These are phyloP conservation scores for Albifimbria verrucaria DNA, from an alignment of 2,329 filamentous ascomycete species.

Conservation along the genomic window DNA sequence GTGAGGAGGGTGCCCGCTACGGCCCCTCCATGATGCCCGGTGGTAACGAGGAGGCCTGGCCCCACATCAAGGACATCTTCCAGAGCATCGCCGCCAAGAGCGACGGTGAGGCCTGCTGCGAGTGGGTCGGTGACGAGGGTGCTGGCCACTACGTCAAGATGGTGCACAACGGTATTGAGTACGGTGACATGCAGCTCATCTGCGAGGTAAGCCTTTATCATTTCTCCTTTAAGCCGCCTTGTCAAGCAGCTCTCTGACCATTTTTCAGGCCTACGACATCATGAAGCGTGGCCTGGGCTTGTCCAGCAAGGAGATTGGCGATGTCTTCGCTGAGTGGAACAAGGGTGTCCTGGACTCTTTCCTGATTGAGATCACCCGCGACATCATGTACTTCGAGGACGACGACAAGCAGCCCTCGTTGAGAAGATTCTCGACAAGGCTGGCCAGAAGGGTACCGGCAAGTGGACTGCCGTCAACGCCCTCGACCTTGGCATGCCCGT, in stretches of 20 bases:
- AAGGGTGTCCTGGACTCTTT: conserved; percentile 97
- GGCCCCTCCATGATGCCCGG: conserved; percentile 98
- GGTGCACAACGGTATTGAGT: conserved; percentile 99
- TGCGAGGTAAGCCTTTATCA: conserved; percentile 69
- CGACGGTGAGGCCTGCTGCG: conserved; percentile 95
- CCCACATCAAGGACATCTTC: conserved; percentile 98
- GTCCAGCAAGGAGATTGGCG: conserved; percentile 89
- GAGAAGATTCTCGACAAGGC: conserved; percentile 99
- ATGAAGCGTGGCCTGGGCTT: conserved; percentile 97
- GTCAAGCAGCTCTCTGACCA: conserved; percentile 12
- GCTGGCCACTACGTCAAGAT: conserved; percentile 99
- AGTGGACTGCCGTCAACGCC: conserved; percentile 99
- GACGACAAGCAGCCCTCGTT: conserved; percentile 86
- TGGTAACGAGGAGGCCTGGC: conserved; percentile 97
- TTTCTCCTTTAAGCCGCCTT: neutral
- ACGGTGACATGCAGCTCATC: conserved; percentile 99
- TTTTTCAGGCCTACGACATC: conserved; percentile 87
- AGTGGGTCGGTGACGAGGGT: conserved; percentile 99
- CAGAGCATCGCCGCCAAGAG: conserved; percentile 97
- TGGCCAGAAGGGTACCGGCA: conserved; percentile 98
- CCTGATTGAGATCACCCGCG: conserved; percentile 97
- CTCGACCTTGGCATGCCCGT: conserved; percentile 98
- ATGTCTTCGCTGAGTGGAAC: conserved; percentile 95
- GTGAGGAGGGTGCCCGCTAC: conserved; percentile 98
- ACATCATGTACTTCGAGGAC: conserved; percentile 98